Evolutionary conservation across 2,329 filamentous ascomycete genomes (phyloP).

Genomic region (Arthroderma sp.): DNA sequence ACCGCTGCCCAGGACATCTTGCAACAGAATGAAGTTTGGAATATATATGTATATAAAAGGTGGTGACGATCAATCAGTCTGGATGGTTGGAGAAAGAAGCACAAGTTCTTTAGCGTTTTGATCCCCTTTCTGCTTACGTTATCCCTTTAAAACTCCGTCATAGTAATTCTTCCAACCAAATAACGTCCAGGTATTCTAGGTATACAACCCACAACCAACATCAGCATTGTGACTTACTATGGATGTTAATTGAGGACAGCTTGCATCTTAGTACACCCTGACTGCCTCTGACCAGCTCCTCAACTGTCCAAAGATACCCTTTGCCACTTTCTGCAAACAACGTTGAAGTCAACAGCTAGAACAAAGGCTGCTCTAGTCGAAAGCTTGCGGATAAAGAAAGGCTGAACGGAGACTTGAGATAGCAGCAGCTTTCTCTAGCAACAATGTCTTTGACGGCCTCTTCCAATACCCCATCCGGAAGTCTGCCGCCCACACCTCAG

Average conservation of each 20-base stretch:
- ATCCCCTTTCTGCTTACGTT: slow-evolving; percentile 1
- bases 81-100: neutral
- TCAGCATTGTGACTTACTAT: too few relatives aligned
- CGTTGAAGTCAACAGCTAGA: neutral
- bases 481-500: slow-evolving; percentile 7
- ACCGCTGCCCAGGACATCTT: neutral
- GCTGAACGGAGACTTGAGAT: neutral
- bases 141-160: neutral
- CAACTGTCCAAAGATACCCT: neutral
- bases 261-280: too few relatives aligned
- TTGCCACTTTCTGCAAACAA: neutral
- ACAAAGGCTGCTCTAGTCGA: neutral
- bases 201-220: too few relatives aligned
- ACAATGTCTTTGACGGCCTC: neutral
- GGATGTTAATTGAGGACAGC: too few relatives aligned
- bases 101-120: neutral
- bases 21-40: neutral
- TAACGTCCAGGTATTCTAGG: neutral
- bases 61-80: neutral
- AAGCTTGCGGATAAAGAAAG: neutral
- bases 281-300: neutral
- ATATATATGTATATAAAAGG: neutral
- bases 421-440: neutral
- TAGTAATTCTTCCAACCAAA: neutral
- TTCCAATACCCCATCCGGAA: neutral